Evolutionary conservation across 495 filamentous ascomycete genomes (phyloP).

Genomic region (Bacidia rubella): DNA sequence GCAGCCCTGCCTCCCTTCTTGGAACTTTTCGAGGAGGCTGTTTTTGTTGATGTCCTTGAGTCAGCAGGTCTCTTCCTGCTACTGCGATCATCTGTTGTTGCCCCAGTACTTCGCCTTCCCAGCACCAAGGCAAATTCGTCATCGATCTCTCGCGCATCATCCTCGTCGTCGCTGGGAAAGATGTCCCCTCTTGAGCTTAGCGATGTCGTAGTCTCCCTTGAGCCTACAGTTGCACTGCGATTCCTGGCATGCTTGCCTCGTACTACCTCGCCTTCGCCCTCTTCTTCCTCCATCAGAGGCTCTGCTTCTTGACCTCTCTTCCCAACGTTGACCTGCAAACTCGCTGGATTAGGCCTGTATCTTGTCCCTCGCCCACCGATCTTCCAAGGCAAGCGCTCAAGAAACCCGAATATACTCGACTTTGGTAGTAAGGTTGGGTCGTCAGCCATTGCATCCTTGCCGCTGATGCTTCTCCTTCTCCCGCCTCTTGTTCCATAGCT

Average conservation of each 20-base stretch:
- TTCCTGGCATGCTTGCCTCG: conserved; percentile 37
- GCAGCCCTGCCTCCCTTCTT: conserved; percentile 25
- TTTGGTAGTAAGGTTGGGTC: conserved; percentile 85
- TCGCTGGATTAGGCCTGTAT: conserved; percentile 84
- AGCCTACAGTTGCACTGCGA: conserved; percentile 70
- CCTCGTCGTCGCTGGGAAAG: conserved; percentile 79
- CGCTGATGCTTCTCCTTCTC: conserved; percentile 51
- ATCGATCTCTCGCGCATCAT: conserved; percentile 82
- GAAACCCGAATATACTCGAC: conserved; percentile 72
- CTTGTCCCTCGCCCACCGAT: conserved; percentile 63
- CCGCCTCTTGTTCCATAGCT: conserved; percentile 64
- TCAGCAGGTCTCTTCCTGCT: conserved; percentile 42
- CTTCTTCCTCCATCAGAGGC: conserved; percentile 54
- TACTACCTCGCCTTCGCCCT: conserved; percentile 19
- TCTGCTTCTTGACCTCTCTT: conserved; percentile 42
- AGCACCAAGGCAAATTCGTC: conserved; percentile 83
- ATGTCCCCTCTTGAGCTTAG: conserved; percentile 87
- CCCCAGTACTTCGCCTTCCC: conserved; percentile 47
- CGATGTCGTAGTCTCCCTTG: conserved; percentile 73
- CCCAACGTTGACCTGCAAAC: conserved; percentile 79
- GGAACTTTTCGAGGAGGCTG: conserved; percentile 37
- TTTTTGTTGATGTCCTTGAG: conserved; percentile 42
- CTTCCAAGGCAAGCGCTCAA: conserved; percentile 74
- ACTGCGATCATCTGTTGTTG: conserved; percentile 57
- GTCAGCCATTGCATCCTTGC: conserved; percentile 32